Conservation (phyloP, 2,329 filamentous ascomycete species). For the Trichoderma pleuroti region DNA sequence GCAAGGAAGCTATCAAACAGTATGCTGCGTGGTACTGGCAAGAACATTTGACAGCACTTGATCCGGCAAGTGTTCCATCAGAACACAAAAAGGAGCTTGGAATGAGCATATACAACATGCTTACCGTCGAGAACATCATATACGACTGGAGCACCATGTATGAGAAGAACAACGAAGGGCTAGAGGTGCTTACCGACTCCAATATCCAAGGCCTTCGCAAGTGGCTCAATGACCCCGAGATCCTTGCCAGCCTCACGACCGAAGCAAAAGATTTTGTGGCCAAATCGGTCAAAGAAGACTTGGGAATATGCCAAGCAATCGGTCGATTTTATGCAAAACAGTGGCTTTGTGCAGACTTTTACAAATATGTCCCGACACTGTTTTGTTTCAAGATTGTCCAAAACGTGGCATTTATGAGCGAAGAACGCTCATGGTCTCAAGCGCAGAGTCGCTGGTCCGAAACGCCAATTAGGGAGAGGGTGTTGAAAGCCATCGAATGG, state of each 20-base stretch:
- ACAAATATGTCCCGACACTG: constrained; percentile 37
- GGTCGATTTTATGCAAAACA: constrained; percentile 38
- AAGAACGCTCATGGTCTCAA: constrained; percentile 37
- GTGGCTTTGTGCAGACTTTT: constrained; percentile 36
- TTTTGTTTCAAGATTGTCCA: constrained; percentile 45
- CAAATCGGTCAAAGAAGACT: constrained; percentile 26
- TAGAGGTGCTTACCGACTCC: constrained; percentile 39
- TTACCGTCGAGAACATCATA: constrained; percentile 36
- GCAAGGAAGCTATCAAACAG: constrained; percentile 33
- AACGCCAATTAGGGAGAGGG: constrained; percentile 33
- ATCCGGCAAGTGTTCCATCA: constrained; percentile 27
- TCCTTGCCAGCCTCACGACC: constrained; percentile 28
- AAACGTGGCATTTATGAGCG: constrained; percentile 38
- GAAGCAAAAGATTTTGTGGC: constrained; percentile 33
- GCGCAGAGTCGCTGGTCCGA: constrained; percentile 37
- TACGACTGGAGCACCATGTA: constrained; percentile 41
- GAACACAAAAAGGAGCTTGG: constrained; percentile 35
- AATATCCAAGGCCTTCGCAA: constrained; percentile 37
- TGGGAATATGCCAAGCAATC: constrained; percentile 36
- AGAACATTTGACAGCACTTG: constrained; percentile 38
- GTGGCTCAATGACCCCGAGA: constrained; percentile 37
- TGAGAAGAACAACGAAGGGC: constrained; percentile 40
- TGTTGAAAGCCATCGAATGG: constrained; percentile 37
- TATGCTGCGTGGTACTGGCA: constrained; percentile 47
- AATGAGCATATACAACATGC: constrained; percentile 35